Conservation (phyloP, 2,329 filamentous ascomycete species). For the Aschersonia sp. region DNA sequence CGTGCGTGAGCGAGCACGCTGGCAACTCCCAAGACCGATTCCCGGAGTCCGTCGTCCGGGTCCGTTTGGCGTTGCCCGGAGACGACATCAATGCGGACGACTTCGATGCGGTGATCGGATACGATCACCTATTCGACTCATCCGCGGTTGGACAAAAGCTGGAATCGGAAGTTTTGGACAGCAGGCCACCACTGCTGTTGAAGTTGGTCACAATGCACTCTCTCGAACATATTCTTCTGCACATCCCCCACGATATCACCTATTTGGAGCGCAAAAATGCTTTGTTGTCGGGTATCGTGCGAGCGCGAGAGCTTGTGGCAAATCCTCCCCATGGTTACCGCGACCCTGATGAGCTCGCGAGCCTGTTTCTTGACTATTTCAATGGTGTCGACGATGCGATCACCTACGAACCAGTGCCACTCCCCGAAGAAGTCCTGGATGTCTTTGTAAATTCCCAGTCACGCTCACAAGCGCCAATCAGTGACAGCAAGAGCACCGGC, state of each 20-base stretch:
- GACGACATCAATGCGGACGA: conserved; percentile 22
- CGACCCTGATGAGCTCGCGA: conserved; percentile 31
- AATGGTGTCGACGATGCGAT: conserved; percentile 21
- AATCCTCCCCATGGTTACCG: conserved; percentile 23
- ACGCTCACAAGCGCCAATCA: conserved; percentile 13
- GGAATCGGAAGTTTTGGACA: conserved; percentile 1
- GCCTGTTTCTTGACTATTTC: conserved; percentile 30
- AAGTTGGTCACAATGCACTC: conserved; percentile 34
- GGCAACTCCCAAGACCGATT: conserved; percentile 13
- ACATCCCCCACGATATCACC: conserved; percentile 20
- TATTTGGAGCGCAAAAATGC: conserved; percentile 32
- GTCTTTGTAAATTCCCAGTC: conserved; percentile 25
- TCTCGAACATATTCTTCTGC: conserved; percentile 39
- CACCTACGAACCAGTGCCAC: conserved; percentile 28
- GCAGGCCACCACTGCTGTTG: conserved; percentile 28
- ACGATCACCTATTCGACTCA: conserved; percentile 33
- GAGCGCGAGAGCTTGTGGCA: conserved; percentile 21
- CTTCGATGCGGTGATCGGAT: conserved; percentile 37
- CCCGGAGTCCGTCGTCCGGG: conserved; percentile 17
- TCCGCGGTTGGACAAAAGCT: conserved; percentile 11
- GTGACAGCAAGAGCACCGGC: conserved; percentile 7
- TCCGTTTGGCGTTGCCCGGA: conserved; percentile 27
- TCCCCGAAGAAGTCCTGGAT: conserved; percentile 35
- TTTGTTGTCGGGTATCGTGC: conserved; percentile 22
- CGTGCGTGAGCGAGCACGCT: conserved; percentile 18